These are phyloP conservation scores for Tirmania nivea DNA, from an alignment of 495 filamentous ascomycete species.

Conservation along the genomic window DNA sequence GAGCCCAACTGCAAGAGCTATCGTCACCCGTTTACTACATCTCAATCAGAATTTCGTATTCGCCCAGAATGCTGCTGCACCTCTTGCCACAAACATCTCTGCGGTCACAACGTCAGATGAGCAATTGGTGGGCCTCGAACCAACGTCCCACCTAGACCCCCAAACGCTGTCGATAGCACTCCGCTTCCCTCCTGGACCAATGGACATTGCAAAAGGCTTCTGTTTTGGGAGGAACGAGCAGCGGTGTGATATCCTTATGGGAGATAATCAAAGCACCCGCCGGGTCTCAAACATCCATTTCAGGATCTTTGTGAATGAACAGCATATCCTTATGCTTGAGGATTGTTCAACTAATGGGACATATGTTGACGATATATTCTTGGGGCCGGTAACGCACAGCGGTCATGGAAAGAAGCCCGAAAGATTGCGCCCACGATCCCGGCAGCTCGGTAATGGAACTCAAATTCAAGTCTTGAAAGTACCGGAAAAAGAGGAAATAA, in stretches of 20 bases:
- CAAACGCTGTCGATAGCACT: constrained; percentile 38
- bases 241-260: constrained; percentile 54
- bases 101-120: background rate
- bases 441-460: background rate
- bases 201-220: constrained; percentile 46
- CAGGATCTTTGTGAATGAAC: constrained; percentile 61
- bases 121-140: too few species aligned
- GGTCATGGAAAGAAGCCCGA: constrained; percentile 28
- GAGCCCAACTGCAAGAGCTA: background rate
- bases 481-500: constrained; percentile 21
- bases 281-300: constrained; percentile 80
- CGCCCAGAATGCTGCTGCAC: background rate
- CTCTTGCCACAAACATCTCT: background rate
- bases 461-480: background rate
- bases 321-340: constrained; percentile 68
- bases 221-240: constrained; percentile 54
- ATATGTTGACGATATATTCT: constrained; percentile 45
- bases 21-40: background rate
- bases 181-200: constrained; percentile 48
- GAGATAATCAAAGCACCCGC: constrained; percentile 25
- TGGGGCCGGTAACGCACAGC: constrained; percentile 23
- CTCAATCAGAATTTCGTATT: background rate
- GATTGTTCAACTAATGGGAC: constrained; percentile 89
- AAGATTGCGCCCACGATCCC: background rate
- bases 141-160: background rate